Conservation (phyloP, 176 grass and related monocot genomes). For the Ampelocalamus luodianensis region DNA sequence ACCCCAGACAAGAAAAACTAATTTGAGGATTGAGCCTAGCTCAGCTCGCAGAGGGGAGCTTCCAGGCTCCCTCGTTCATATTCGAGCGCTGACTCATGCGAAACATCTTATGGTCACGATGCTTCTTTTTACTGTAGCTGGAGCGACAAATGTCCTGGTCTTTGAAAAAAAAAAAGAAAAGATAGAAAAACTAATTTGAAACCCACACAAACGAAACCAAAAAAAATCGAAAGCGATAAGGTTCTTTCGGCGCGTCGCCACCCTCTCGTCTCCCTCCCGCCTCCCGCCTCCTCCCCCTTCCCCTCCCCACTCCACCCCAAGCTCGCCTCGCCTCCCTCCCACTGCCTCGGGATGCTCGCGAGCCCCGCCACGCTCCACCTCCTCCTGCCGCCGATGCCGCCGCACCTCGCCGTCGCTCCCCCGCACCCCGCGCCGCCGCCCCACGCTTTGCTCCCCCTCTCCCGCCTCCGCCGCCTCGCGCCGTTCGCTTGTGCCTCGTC, state of each 20-base stretch:
- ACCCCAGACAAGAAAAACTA: background rate
- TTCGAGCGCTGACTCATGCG: too few relatives aligned
- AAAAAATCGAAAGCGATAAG: slow-evolving; percentile 49
- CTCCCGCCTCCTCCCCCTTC: background rate
- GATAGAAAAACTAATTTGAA: too few relatives aligned
- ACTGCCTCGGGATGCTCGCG: slow-evolving; percentile 53
- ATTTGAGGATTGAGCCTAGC: too few relatives aligned
- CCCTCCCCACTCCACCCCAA: background rate
- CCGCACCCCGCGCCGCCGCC: slow-evolving; percentile 33
- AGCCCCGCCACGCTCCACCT: slow-evolving; percentile 46
- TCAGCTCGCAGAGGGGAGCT: too few relatives aligned
- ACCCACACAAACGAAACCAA: background rate
- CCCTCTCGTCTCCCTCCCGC: slow-evolving; percentile 39
- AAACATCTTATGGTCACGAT: too few relatives aligned
- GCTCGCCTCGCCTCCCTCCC: background rate
- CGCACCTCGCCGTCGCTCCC: slow-evolving; percentile 43
- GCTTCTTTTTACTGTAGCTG: too few relatives aligned
- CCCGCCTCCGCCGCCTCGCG: slow-evolving; percentile 13
- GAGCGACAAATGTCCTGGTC: too few relatives aligned
- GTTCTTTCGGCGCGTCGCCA: slow-evolving; percentile 41
- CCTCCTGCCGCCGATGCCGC: slow-evolving; percentile 45
- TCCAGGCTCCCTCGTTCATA: too few relatives aligned
- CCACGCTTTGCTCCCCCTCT: slow-evolving; percentile 38
- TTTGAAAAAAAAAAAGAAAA: too few relatives aligned
- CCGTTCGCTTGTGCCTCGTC: slow-evolving; percentile 19